Evolutionary conservation across 306 rosid genomes (phyloP).

Genomic region (Castanea crenata): DNA sequence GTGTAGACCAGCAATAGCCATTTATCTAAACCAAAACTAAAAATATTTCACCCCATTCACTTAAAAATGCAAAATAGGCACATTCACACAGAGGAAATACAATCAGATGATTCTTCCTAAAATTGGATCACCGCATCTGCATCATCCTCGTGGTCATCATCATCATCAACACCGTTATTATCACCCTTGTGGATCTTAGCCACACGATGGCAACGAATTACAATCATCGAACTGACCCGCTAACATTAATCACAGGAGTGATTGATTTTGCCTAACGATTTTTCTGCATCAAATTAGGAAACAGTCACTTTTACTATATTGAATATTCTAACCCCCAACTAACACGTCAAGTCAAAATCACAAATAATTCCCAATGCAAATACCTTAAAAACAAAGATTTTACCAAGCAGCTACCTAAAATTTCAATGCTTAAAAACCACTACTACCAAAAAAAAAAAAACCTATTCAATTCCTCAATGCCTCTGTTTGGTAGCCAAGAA

Average conservation of each 20-base stretch:
- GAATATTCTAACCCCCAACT: not conserved
- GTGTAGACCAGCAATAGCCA: conserved; percentile 93
- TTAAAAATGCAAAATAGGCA: conserved; percentile 48
- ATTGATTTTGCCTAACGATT: conserved; percentile 13
- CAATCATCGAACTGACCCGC: conserved; percentile 12
- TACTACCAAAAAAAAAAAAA: not conserved
- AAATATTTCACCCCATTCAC: conserved; percentile 41
- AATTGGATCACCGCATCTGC: conserved; percentile 30
- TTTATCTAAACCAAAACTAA: conserved; percentile 26
- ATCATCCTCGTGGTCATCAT: conserved; percentile 9
- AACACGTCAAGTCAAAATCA: not conserved
- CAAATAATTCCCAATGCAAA: not conserved
- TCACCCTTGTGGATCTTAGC: conserved; percentile 17
- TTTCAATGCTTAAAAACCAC: not conserved
- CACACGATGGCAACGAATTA: conserved; percentile 22
- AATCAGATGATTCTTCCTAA: conserved; percentile 38
- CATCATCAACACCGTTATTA: not conserved
- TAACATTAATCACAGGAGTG: conserved; percentile 10
- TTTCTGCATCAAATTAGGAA: conserved; percentile 38
- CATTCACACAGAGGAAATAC: conserved; percentile 23
- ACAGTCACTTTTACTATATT: not conserved
- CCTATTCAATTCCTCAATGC: conserved; percentile 19
- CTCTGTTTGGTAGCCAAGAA: conserved; percentile 10
- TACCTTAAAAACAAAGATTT: conserved; percentile 8
- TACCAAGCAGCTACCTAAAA: not conserved